Evolutionary conservation across 2,329 filamentous ascomycete species (phyloP).

Genomic region (Cladophialophora psammophila): DNA sequence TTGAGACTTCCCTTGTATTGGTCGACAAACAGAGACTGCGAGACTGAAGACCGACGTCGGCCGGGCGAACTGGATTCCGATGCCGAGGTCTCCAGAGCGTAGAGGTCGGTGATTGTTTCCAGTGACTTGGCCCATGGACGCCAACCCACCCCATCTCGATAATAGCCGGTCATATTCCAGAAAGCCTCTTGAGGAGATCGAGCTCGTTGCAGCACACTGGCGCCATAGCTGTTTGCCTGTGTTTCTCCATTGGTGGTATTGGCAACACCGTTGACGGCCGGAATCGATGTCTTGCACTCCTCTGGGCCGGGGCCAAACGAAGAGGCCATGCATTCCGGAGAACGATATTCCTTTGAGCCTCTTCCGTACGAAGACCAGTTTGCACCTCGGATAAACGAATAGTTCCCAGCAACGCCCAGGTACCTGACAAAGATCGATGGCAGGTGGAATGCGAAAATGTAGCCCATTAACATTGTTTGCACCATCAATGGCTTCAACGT

Average conservation of each 20-base stretch:
- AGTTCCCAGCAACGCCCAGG: conserved; percentile 59
- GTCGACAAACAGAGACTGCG: conserved; percentile 51
- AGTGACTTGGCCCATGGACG: conserved; percentile 61
- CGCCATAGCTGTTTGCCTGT: conserved; percentile 48
- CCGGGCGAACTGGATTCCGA: conserved; percentile 36
- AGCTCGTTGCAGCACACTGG: conserved; percentile 51
- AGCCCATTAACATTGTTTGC: conserved; percentile 60
- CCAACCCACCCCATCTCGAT: conserved; percentile 58
- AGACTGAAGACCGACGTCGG: conserved; percentile 37
- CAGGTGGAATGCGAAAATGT: conserved; percentile 63
- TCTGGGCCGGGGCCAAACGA: conserved; percentile 58
- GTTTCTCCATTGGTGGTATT: conserved; percentile 36
- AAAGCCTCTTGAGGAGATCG: conserved; percentile 52
- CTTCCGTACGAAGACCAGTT: conserved; percentile 51
- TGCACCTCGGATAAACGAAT: conserved; percentile 54
- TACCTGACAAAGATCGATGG: conserved; percentile 55
- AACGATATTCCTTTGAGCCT: conserved; percentile 46
- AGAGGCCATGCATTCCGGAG: conserved; percentile 59
- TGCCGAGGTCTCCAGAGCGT: conserved; percentile 49
- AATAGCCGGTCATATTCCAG: conserved; percentile 61
- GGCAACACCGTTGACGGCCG: background rate
- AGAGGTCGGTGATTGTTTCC: conserved; percentile 57
- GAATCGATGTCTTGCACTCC: conserved; percentile 50
- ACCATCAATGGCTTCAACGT: conserved; percentile 57
- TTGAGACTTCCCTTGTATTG: conserved; percentile 57